Evolutionary conservation across 2,329 filamentous ascomycete genomes (phyloP).

Genomic region (Cyclaneusma minus): DNA sequence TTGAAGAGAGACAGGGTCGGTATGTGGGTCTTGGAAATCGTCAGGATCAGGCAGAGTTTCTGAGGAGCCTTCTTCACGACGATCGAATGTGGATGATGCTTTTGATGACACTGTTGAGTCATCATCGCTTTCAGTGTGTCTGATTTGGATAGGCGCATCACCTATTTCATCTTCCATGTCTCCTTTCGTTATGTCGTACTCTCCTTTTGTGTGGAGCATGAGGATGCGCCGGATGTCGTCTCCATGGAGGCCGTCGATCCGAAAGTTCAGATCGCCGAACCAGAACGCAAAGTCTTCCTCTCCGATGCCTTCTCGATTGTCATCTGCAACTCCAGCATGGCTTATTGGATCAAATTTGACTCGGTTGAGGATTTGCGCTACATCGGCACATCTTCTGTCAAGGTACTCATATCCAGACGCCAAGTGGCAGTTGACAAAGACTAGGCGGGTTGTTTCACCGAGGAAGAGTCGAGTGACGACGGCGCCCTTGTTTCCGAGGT

Average conservation of each 20-base stretch:
- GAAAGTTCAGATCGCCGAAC: constrained; percentile 93
- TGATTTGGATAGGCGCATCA: constrained; percentile 32
- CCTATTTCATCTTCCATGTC: constrained; percentile 26
- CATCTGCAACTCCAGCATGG: constrained; percentile 46
- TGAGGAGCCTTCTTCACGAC: constrained; percentile 20
- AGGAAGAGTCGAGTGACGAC: constrained; percentile 69
- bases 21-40: constrained; percentile 52
- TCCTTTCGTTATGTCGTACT: constrained; percentile 45
- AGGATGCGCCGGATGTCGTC: constrained; percentile 79
- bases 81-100: constrained; percentile 13
- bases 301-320: constrained; percentile 57
- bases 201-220: constrained; percentile 65
- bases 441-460: constrained; percentile 75
- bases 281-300: constrained; percentile 92
- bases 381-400: constrained; percentile 83
- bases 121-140: constrained; percentile 27
- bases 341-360: constrained; percentile 65
- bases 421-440: constrained; percentile 85
- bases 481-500: constrained; percentile 92
- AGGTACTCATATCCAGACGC: constrained; percentile 74
- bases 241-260: constrained; percentile 73
- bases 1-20: constrained; percentile 75
- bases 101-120: constrained; percentile 20
- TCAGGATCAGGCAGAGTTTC: constrained; percentile 41
- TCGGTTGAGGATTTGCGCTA: constrained; percentile 58